Percentiles rank a stretch among this genome's conserved stretches.
These are phyloP conservation scores for Penicillium sp. DNA, from an alignment of 2,329 filamentous ascomycete genomes.

Conservation along the genomic window DNA sequence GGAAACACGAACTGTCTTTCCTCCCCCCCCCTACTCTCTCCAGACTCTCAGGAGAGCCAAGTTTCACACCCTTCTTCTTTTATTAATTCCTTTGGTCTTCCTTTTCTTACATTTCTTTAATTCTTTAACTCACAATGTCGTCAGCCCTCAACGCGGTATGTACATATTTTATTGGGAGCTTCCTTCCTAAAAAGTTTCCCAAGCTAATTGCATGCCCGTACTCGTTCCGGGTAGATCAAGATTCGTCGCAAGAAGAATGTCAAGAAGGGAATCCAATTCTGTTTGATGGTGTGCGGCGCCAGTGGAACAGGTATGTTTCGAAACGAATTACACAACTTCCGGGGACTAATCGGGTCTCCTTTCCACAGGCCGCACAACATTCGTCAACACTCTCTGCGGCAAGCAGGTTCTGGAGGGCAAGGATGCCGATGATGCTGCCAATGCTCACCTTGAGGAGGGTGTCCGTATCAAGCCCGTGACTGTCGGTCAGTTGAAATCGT, in stretches of 20 bases:
- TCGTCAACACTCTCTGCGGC: constrained; percentile 98
- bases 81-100: constrained; percentile 16
- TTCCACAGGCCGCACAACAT: constrained; percentile 77
- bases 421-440: constrained; percentile 80
- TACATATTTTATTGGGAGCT: constrained; percentile 22
- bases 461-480: constrained; percentile 98
- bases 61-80: constrained; percentile 19
- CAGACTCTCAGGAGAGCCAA: constrained; percentile 22
- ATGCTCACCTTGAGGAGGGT: constrained; percentile 87
- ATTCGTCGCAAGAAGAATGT: constrained; percentile 99
- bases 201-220: constrained; percentile 17
- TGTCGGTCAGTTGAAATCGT: constrained; percentile 59
- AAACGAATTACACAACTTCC: neutral
- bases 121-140: constrained; percentile 40
- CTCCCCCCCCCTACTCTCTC: constrained; percentile 17
- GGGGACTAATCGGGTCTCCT: constrained; percentile 4
- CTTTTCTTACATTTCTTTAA: constrained; percentile 16
- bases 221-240: constrained; percentile 59
- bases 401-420: constrained; percentile 84
- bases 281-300: constrained; percentile 98
- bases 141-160: constrained; percentile 48
- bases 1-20: constrained; percentile 26
- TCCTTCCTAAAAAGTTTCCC: constrained; percentile 13
- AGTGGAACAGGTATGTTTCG: constrained; percentile 74
- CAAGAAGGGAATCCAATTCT: constrained; percentile 99